Base-by-base conservation (phyloP, 352 stramenopile species). In the Phytophthora macrochlamydospora region DNA sequence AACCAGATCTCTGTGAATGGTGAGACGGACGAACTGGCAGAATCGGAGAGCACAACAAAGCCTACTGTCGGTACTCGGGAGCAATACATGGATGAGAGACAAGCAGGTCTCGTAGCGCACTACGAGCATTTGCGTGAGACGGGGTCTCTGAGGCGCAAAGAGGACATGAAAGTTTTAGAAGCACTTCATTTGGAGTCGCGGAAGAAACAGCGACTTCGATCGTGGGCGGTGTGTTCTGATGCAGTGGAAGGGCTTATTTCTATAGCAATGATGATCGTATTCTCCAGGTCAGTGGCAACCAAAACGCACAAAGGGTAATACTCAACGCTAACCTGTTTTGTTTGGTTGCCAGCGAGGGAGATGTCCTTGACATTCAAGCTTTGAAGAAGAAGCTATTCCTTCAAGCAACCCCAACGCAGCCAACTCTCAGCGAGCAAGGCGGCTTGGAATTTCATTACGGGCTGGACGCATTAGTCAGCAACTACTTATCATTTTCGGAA, bases 61-160 rank as follows among this genome's bases (percentile, higher is more conserved):
- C 1, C 4, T 13, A 18, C 58, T 35, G 33, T 58, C 40, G 45
- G 68, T 71, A 42, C 71, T 42, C 64, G 72, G 7, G 74, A 87
- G 18, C 59, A 66, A 29, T 87, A 86, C 37, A 49, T 90, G 1
- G 60, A 79, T 35, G 63, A 49, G 28, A 90, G 85, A 35, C 59
- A 63, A 56, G 68, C 58, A 14, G 65, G 79, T 11, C 52, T 91
- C 11, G 78, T 89, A 43, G 70, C 69, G 11, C 79, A 91, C 51
- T 89, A 89, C 42, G 43, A 67, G 29, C 71, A 50, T 1, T 65
- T 89, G 13, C 71, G 69, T 11, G 73, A 79, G 38, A 49, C 61
- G 59, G 79, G 80, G 13, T 62, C 44, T 37, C 18, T 31, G 2
- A 79, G 63, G n/a, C 72, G 79, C 56, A 72, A 87, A 48, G 38